Base-by-base conservation (phyloP, 2,329 filamentous ascomycete genomes). In the Fusarium metavorans region DNA sequence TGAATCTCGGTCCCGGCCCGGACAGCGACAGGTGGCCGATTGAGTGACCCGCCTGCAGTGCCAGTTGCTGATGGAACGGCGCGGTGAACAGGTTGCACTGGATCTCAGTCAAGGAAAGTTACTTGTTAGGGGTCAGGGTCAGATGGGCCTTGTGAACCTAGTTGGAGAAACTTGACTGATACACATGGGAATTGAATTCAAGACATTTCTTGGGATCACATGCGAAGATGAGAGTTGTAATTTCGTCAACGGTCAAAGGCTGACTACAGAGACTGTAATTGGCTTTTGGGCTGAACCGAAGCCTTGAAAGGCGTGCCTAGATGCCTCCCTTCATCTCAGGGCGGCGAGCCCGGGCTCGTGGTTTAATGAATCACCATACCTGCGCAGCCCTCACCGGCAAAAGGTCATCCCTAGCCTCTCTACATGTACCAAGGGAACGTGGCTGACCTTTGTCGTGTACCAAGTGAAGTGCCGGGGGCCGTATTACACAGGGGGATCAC, bases 331-430 rank as follows among this genome's bases (percentile, higher is more conserved):
- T 71, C 35, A 63, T 60, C 67, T 50, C n/a, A 74, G 62, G 41
- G 32, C 59, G 62, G 64, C 35, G 57, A 52, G 43, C 58, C 60
- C 27, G n/a, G 30, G 39, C 63, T 66, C 64, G 70, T 54, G 64
- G 72, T 70, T 68, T 54, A 70, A 74, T 74, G 73, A 74, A 76
- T 76, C 73, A 76, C 62, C 73, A 76, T 74, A 25, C 73, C 73
- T 48, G 60, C 37, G 35, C 56, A 63, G 43, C 25, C 58, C n/a
- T 37, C 20, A 60, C 18, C 57, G 37, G 39, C 56, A 41, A 25
- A 54, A 32, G 48, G 30, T 50, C 30, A 58, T 73, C 60, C 70
- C 66, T 63, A 25, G 37, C 43, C 41, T 50, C 52, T 25, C 43
- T 27, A 48, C 45, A 52, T 32, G 25, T 11, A 56, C 27, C 56